Evolutionary conservation across 176 grass and related monocot species (phyloP).

Genomic region (Coix lacrymajobi): DNA sequence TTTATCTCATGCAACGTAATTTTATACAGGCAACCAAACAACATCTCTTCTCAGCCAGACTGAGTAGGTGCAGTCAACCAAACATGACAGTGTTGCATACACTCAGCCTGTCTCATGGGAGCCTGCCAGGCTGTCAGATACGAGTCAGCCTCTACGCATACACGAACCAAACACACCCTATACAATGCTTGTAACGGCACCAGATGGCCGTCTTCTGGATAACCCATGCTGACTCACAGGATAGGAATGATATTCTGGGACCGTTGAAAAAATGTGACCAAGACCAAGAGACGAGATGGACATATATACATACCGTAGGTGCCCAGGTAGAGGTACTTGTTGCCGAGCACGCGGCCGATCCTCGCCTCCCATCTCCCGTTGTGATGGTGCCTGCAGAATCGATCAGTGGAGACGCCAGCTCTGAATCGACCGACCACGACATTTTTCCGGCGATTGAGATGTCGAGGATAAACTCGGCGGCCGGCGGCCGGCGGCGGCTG

Average conservation of each 20-base stretch:
- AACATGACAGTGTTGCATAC: too few relatives aligned
- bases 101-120: too few relatives aligned
- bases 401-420: background rate
- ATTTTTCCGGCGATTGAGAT: background rate
- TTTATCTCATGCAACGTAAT: too few relatives aligned
- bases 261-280: background rate
- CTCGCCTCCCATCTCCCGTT: slow-evolving; percentile 65
- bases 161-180: too few relatives aligned
- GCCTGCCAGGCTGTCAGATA: too few relatives aligned
- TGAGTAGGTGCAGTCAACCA: too few relatives aligned
- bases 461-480: background rate
- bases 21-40: too few relatives aligned
- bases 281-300: background rate
- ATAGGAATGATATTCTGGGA: slow-evolving; percentile 21
- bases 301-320: slow-evolving; percentile 33
- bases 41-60: too few relatives aligned
- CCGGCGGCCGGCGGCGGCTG: too few relatives aligned
- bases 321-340: slow-evolving; percentile 70
- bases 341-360: slow-evolving; percentile 57
- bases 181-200: slow-evolving; percentile 4
- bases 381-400: slow-evolving; percentile 49
- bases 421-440: background rate
- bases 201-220: background rate
- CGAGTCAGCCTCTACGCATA: too few relatives aligned
- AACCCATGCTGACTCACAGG: background rate